phyloP scores from a whole-genome alignment of 148 eudicot genomes.

The Oxyria digyna region DNA sequence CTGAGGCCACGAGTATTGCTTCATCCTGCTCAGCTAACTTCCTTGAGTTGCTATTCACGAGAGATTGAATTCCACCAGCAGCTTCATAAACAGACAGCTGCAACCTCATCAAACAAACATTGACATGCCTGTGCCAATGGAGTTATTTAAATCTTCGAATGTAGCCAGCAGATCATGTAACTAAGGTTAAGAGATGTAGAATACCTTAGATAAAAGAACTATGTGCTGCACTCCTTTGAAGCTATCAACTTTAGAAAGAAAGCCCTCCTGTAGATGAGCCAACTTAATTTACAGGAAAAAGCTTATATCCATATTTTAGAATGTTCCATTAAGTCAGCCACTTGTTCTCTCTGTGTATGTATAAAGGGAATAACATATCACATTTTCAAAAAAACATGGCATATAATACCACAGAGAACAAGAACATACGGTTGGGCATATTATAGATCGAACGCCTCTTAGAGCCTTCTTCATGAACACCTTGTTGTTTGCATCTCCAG shows the following conservation, averaged over 20 bases:
- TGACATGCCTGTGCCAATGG: conserved; percentile 5
- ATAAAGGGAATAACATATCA: neutral
- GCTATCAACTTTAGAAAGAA: conserved; percentile 42
- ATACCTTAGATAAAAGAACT: conserved; percentile 78
- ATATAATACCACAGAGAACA: neutral
- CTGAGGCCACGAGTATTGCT: conserved; percentile 33
- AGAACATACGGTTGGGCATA: conserved; percentile 68
- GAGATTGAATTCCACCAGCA: conserved; percentile 63
- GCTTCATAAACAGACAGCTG: conserved; percentile 90
- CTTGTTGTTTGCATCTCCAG: conserved; percentile 50
- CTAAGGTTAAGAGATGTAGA: neutral
- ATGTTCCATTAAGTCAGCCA: neutral
- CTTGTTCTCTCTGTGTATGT: neutral
- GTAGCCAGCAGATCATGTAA: neutral
- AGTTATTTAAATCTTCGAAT: neutral
- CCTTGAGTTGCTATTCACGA: conserved; percentile 59
- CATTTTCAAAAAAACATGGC: too few relatives aligned
- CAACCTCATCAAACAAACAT: conserved; percentile 38
- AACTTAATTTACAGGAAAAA: neutral
- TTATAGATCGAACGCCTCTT: conserved; percentile 64
- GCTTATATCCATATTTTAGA: neutral
- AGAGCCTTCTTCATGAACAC: conserved; percentile 57
- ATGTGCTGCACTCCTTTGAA: conserved; percentile 66
- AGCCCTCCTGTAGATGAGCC: conserved; percentile 58
- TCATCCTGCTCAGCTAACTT: conserved; percentile 79